These are phyloP conservation scores for Rhodamnia rubescens DNA, from an alignment of 345 rosid species.

Conservation along the genomic window DNA sequence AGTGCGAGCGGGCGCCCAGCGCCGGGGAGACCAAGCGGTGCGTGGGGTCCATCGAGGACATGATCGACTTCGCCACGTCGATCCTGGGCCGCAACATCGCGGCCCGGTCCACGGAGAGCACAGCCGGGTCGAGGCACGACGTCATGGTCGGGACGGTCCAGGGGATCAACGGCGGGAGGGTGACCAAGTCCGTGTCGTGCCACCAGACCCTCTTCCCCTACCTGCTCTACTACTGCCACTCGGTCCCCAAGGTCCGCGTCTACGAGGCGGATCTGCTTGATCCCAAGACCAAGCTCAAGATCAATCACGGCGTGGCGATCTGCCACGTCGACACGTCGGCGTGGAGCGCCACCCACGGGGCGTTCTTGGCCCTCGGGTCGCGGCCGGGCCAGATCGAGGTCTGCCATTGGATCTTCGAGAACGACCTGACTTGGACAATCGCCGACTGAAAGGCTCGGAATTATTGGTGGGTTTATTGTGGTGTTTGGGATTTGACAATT, in stretches of 20 bases:
- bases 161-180: slow-evolving; percentile 27
- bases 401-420: slow-evolving; percentile 48
- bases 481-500: not conserved
- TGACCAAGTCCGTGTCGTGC: slow-evolving; percentile 33
- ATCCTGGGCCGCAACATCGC: slow-evolving; percentile 21
- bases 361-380: slow-evolving; percentile 26
- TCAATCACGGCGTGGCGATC: slow-evolving; percentile 39
- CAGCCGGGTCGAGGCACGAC: slow-evolving; percentile 14
- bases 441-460: not conserved
- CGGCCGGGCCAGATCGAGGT: slow-evolving; percentile 40
- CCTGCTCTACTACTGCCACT: slow-evolving; percentile 37
- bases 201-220: slow-evolving; percentile 40
- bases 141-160: slow-evolving; percentile 24
- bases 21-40: slow-evolving; percentile 40
- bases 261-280: slow-evolving; percentile 36
- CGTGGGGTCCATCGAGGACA: slow-evolving; percentile 33
- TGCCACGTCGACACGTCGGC: slow-evolving; percentile 41
- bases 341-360: slow-evolving; percentile 38
- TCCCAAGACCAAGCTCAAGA: slow-evolving; percentile 14
- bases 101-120: slow-evolving; percentile 23
- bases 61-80: slow-evolving; percentile 39
- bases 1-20: slow-evolving; percentile 38
- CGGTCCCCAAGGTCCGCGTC: slow-evolving; percentile 41
- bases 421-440: slow-evolving; percentile 30
- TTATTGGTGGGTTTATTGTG: not conserved